Evolutionary conservation across 2,329 filamentous ascomycete species (phyloP).

Genomic region (Hypoxylon sp.): DNA sequence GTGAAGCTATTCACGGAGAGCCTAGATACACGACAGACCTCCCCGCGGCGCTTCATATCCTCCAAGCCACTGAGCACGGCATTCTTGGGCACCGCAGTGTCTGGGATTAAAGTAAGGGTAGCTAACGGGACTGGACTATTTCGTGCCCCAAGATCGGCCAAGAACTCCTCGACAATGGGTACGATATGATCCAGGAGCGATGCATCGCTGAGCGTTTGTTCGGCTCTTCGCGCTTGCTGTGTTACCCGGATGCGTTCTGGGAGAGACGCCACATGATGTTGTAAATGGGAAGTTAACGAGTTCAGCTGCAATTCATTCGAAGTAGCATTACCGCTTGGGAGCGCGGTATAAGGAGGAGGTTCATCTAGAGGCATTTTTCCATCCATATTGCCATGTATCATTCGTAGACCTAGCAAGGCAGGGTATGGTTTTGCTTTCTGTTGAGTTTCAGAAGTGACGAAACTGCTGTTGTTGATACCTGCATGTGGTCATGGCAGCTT

Average conservation of each 20-base stretch:
- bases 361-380: slow-evolving; percentile 25
- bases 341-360: slow-evolving; percentile 50
- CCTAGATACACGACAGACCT: slow-evolving; percentile 47
- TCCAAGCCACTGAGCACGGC: slow-evolving; percentile 50
- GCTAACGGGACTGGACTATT: slow-evolving; percentile 55
- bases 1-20: slow-evolving; percentile 28
- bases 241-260: slow-evolving; percentile 57
- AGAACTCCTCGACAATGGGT: slow-evolving; percentile 60
- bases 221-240: slow-evolving; percentile 54
- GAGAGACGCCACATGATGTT: slow-evolving; percentile 56
- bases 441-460: not conserved
- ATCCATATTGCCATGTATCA: slow-evolving; percentile 37
- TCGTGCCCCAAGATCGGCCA: slow-evolving; percentile 57
- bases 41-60: slow-evolving; percentile 51
- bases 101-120: slow-evolving; percentile 64
- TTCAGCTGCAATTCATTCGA: slow-evolving; percentile 27
- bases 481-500: not conserved
- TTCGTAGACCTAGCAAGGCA: not conserved
- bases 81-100: slow-evolving; percentile 55
- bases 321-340: slow-evolving; percentile 11
- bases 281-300: slow-evolving; percentile 49
- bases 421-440: not conserved
- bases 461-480: not conserved
- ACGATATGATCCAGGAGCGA: slow-evolving; percentile 58
- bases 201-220: slow-evolving; percentile 58